These are phyloP conservation scores for Stipa capillata DNA, from an alignment of 176 grass and related monocot species.

Conservation along the genomic window DNA sequence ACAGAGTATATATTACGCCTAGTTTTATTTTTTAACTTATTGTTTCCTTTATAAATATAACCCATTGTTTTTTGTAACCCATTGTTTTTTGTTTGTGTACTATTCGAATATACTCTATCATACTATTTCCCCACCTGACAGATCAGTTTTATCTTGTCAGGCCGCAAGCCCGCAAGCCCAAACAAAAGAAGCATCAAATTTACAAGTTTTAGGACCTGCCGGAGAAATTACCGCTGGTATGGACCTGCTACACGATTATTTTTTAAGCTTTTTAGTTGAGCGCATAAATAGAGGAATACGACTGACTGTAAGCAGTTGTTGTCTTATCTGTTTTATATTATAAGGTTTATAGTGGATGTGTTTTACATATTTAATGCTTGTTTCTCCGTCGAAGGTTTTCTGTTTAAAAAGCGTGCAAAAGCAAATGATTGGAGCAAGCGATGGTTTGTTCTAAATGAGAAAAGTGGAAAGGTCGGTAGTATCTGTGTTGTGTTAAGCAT, in stretches of 20 bases:
- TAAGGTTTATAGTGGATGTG: neutral
- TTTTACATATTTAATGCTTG: conserved; percentile 1
- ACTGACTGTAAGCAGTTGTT: neutral
- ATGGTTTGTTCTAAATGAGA: conserved; percentile 94
- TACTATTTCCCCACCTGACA: neutral
- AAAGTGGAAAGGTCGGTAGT: conserved; percentile 65
- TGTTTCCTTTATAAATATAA: neutral
- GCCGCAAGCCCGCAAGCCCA: conserved; percentile 56
- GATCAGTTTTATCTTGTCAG: conserved; percentile 20
- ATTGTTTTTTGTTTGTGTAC: neutral
- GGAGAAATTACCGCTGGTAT: conserved; percentile 91
- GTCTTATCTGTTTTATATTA: neutral
- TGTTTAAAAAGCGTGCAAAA: conserved; percentile 71
- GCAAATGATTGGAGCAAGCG: conserved; percentile 72
- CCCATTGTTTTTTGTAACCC: too few species aligned
- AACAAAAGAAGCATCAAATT: conserved; percentile 49
- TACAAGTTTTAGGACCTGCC: conserved; percentile 65
- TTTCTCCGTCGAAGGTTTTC: conserved; percentile 48
- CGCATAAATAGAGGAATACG: neutral
- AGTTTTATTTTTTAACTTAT: neutral
- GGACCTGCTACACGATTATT: neutral
- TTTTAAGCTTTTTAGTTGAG: neutral
- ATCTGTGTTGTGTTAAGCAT: neutral
- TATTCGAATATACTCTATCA: neutral
- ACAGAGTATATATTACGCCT: conserved; percentile 35